Evolutionary conservation across 1,139 yeast species (phyloP), one percentile per base, ranked within the genome.

Genomic region (Nakaseomyces nivariensis): DNA sequence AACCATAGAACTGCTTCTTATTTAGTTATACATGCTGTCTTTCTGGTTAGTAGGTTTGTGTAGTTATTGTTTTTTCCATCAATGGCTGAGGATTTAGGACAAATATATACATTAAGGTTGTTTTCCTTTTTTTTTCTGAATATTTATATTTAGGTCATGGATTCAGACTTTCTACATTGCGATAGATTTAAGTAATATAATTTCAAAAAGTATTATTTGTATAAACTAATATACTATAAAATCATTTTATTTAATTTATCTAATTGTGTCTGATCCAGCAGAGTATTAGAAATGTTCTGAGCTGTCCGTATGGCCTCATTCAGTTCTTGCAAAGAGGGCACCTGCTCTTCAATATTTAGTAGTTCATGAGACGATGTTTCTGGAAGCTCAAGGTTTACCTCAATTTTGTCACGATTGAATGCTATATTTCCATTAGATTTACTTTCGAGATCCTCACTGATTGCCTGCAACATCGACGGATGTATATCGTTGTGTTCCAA

Each of bases 401-500:
- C 51, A 6, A 52, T 52, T 10, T 40, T 45, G 34, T 49, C 55
- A 25, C 49, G 46, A 3, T 22, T 6, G 32, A 8, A 43, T 5
- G 37, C 29, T 24, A 33, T n/a, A 17, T 24, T 33, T 1, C 10
- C 32, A 25, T 7, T n/a, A 11, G 37, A 13, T 4, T 29, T 29
- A 24, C 22, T n/a, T 4, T 41, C 44, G 11, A 41, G n/a, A 8
- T 26, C 34, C 24, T 27, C 34, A 29, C 44, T 41, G 25, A 41
- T 41, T 11, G 46, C 37, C 13, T 32, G 46, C 13, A 43, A 13
- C 38, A 43, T 43, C 13, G 58, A 52, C 4, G 67, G 66, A 46
- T 64, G 66, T 22, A 64, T 44, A 36, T 57, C 54, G 29, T 54
- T 52, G n/a, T 53, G 48, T 33, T 59, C 43, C 17, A 62, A 48